phyloP scores from a whole-genome alignment of 176 grass and related monocot genomes.

The Cocos nucifera region DNA sequence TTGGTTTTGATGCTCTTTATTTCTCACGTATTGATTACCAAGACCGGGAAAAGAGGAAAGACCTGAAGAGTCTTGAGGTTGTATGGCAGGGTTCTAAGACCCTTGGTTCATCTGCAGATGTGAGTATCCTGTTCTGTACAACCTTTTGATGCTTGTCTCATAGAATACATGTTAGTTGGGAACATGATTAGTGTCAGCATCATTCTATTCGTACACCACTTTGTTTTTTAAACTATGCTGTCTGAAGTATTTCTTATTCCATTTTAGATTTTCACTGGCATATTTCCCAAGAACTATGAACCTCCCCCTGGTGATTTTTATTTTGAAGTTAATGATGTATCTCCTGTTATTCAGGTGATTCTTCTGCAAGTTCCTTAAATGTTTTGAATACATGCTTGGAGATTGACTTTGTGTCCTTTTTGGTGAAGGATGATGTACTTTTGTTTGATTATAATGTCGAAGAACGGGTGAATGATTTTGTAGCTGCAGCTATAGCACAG shows the following conservation, averaged over 20 bases:
- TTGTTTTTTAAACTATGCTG: background rate
- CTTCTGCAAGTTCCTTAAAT: slow-evolving; percentile 2
- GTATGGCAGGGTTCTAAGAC: slow-evolving; percentile 81
- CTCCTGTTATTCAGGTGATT: slow-evolving; percentile 76
- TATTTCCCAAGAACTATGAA: slow-evolving; percentile 95
- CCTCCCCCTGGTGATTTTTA: slow-evolving; percentile 89
- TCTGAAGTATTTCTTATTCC: background rate
- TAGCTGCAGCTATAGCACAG: slow-evolving; percentile 83
- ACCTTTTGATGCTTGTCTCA: background rate
- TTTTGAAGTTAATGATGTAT: slow-evolving; percentile 74
- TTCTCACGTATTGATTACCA: slow-evolving; percentile 91
- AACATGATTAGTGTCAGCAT: no score
- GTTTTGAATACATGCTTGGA: background rate
- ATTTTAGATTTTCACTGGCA: slow-evolving; percentile 82
- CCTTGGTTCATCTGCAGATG: slow-evolving; percentile 67
- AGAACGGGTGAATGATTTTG: slow-evolving; percentile 85
- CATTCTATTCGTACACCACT: no score
- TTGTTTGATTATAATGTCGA: slow-evolving; percentile 96
- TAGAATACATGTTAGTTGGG: no score
- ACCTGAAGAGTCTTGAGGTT: slow-evolving; percentile 69
- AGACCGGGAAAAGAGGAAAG: slow-evolving; percentile 60
- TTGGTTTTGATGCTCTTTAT: slow-evolving; percentile 92
- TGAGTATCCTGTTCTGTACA: slow-evolving; percentile 24
- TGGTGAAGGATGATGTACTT: slow-evolving; percentile 60
- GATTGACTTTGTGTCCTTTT: slow-evolving; percentile 5